Percentiles rank a stretch among this genome's conserved stretches.
Conservation (phyloP, 192 early-diverging fungal species). For the Podochytrium sp. region DNA sequence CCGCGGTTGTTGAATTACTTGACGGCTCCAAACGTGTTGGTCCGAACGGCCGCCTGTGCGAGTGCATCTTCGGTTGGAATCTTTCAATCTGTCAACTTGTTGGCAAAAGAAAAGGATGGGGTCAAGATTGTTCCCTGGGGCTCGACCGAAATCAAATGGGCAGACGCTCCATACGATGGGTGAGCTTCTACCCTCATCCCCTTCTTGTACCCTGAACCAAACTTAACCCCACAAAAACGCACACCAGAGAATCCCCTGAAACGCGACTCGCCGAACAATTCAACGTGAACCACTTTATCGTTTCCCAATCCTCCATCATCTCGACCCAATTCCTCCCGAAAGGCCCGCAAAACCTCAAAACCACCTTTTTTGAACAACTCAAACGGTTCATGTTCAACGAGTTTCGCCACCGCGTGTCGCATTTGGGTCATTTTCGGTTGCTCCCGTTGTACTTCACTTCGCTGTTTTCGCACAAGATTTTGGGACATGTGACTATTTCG, state of each 20-base stretch:
- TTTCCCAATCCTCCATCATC: conserved; percentile 75
- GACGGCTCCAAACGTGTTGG: conserved; percentile 79
- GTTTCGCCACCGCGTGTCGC: conserved; percentile 63
- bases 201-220: no score
- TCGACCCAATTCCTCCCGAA: conserved; percentile 70
- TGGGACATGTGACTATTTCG: conserved; percentile 74
- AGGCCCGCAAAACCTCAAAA: conserved; percentile 35
- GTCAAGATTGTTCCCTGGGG: conserved; percentile 65
- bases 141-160: conserved; percentile 63
- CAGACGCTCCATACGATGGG: conserved; percentile 67
- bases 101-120: conserved; percentile 74
- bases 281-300: conserved; percentile 85
- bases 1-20: conserved; percentile 77
- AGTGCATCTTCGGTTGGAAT: conserved; percentile 74
- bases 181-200: neutral
- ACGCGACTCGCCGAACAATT: conserved; percentile 74
- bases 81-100: conserved; percentile 66
- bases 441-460: conserved; percentile 61
- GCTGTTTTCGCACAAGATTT: conserved; percentile 65
- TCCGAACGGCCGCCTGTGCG: conserved; percentile 76
- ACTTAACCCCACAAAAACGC: neutral
- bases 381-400: conserved; percentile 58
- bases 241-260: conserved; percentile 6
- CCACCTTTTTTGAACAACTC: conserved; percentile 44
- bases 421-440: conserved; percentile 61